A percentile compares a stretch with the other conserved stretches of the same genome.
Evolutionary conservation across 177 flowering plant species (phyloP).

Genomic region (Tripterygium wilfordii): DNA sequence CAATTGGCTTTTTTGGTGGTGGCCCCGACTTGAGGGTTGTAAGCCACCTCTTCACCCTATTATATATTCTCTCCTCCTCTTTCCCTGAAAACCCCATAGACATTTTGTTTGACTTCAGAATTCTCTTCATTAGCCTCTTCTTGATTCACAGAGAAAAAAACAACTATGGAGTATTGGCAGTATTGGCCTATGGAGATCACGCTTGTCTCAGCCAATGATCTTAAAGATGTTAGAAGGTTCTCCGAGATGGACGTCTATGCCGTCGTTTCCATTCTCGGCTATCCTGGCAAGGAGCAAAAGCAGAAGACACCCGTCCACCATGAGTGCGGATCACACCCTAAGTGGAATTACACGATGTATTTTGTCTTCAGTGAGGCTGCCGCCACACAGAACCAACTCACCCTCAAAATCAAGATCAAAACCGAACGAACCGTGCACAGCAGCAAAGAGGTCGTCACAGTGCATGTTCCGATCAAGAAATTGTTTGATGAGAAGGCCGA

Average conservation of each 20-base stretch:
- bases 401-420: conserved; percentile 14
- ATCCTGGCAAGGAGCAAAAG: conserved; percentile 7
- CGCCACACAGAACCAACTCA: conserved; percentile 5
- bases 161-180: too few species aligned
- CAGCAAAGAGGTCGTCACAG: conserved; percentile 25
- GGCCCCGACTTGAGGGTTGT: too few species aligned
- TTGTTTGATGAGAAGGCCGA: conserved; percentile 15
- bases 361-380: conserved; percentile 24
- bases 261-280: conserved; percentile 24
- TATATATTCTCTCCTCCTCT: too few species aligned
- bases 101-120: too few species aligned
- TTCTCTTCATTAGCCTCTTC: too few species aligned
- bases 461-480: conserved; percentile 22
- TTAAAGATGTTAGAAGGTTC: conserved; percentile 26
- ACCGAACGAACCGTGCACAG: conserved; percentile 18
- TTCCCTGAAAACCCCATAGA: too few species aligned
- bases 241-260: conserved; percentile 35
- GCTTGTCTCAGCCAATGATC: conserved; percentile 27
- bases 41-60: too few species aligned
- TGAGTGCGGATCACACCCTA: conserved; percentile 25
- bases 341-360: conserved; percentile 26
- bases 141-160: too few species aligned
- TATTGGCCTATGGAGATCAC: conserved; percentile 22
- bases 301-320: conserved; percentile 20
- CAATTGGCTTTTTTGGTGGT: too few species aligned